Base-by-base conservation (phyloP, 345 rosid genomes). In the Eucalyptus urophylla region DNA sequence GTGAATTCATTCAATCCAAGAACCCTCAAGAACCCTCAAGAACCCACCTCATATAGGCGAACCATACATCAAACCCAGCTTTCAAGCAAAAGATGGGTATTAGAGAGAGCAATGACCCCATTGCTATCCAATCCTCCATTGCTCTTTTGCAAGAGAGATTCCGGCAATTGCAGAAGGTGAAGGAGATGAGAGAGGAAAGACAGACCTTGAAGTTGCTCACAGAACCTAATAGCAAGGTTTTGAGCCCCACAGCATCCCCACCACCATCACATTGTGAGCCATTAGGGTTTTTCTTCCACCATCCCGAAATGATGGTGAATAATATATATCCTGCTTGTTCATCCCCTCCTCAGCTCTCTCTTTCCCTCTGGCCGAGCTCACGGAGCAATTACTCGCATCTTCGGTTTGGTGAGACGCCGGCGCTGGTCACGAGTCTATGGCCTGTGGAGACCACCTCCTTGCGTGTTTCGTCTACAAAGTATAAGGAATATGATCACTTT, bases 61-160 rank as follows among this genome's bases (percentile, higher is more conserved):
- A 37, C 83, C 83, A 37, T 72, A 40, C 83, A 37, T 76, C 47
- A 11, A 76, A 47, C 83, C 83, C 45, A 40, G 83, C 13, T 40
- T 72, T 76, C 83, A 21, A 76, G 83, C 83, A 76, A 21, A 40
- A 37, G 13, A 76, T 76, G 83, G 83, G 83, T 40, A 94, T 92
- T 49, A 89, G 92, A 62, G 94, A 95, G 87, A 90, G 90, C 76
- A 89, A 89, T 14, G 94, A 94, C 31, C 91, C 93, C 56, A 86
- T 93, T 80, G 83, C 49, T 45, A 86, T 86, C 86, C 80, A 89
- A 49, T 92, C 93, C 90, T 93, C 95, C 89, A 93, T 93, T 76
- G 92, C 92, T 69, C 92, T 94, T 43, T 56, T 93, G 90, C 95
- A 91, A 76, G 95, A 93, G 89, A 93, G 95, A 87, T 93, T 93